These are phyloP conservation scores for Reutealis trisperma DNA, from an alignment of 345 rosid species.

Conservation along the genomic window DNA sequence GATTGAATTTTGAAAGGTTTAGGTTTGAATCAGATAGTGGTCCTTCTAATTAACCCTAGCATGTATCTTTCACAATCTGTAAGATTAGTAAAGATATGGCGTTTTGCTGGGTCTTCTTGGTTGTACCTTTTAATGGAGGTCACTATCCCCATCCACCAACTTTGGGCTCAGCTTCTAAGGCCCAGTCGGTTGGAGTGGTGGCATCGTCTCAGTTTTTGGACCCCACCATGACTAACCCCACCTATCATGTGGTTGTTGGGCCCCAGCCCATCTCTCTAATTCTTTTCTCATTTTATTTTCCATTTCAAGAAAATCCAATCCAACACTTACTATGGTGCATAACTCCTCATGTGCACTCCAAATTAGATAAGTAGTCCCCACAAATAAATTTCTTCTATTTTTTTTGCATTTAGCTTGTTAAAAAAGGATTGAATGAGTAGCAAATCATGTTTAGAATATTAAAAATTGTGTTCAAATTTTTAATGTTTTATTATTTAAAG, in stretches of 20 bases:
- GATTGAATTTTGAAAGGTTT: too few species aligned
- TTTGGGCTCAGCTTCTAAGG: conserved; percentile 25
- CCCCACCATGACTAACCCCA: conserved; percentile 32
- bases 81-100: conserved; percentile 30
- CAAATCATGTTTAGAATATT: too few species aligned
- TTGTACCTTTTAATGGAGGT: conserved; percentile 19
- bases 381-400: too few species aligned
- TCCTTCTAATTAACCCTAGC: background rate
- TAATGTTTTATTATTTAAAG: too few species aligned
- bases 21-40: too few species aligned
- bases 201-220: conserved; percentile 14
- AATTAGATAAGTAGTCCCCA: background rate
- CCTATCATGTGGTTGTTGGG: conserved; percentile 11
- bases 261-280: background rate
- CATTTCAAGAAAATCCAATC: conserved; percentile 11
- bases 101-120: background rate
- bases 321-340: background rate
- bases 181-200: conserved; percentile 39
- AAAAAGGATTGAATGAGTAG: too few species aligned
- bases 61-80: conserved; percentile 2
- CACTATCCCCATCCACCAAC: conserved; percentile 33
- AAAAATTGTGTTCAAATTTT: too few species aligned
- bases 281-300: background rate
- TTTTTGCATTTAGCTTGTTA: too few species aligned
- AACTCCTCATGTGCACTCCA: background rate